Base-by-base conservation (phyloP, 441 rosid species). In the Cnidoscolus chayamansa region DNA sequence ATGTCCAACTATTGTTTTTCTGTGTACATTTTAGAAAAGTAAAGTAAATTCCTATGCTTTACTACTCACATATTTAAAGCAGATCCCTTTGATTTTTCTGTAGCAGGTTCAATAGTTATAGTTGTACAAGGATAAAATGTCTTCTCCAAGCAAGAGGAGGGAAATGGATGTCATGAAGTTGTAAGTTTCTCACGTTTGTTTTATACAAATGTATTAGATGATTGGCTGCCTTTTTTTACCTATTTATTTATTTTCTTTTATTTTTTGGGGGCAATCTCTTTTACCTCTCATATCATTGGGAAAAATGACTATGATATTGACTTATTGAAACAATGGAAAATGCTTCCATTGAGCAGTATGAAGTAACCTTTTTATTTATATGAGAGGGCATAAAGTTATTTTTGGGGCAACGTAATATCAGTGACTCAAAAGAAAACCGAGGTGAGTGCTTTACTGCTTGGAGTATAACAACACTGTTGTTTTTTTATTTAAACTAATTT, bases 111-210 rank as follows among this genome's bases (percentile, higher is more conserved):
- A 50, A 61, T 77, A 64, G 30, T 40, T 25, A 57, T 37, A 17
- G 9, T 12, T 9, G 32, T 66, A 43, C 7, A 20, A 19, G 37
- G 48, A 37, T 57, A 70, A 32, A 48, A 88, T 89, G 92, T 80
- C 90, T 67, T 88, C 95, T 68, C 92, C 89, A 61, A 88, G 92
- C 87, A 89, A 89, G 88, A 86, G 90, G 77, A 88, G 92, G 79
- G 95, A 89, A 71, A 89, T 89, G 88, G 95, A 89, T 84, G 90
- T 89, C 65, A 88, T 88, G 92, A 89, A 89, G 76, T 62, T 89
- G 92, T 85, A 81, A 84, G 92, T 57, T 74, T 59, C 37, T 13
- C 13, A 2, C 63, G 17, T 0, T 65, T 55, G 12, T 57, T 56
- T n/a, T 62, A 2, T 49, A 13, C 32, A 4, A 35, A 30, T 67